phyloP scores from a whole-genome alignment of 2,329 filamentous ascomycete species.

The Sphaceloma murrayae region DNA sequence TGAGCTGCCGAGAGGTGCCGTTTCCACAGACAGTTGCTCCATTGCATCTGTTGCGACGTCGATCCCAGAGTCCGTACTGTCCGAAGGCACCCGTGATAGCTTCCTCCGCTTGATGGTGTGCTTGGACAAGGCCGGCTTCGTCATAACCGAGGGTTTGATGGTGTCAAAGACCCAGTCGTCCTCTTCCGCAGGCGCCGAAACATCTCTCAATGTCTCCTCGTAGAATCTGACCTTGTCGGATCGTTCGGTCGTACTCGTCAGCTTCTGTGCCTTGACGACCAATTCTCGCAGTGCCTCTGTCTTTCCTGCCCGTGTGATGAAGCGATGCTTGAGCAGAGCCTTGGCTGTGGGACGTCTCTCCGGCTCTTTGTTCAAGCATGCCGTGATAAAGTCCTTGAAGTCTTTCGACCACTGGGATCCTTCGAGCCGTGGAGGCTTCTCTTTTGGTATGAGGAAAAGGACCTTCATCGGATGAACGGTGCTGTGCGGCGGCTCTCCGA shows the following conservation, averaged over 20 bases:
- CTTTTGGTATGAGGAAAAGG: slow-evolving; percentile 82
- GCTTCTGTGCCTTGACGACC: slow-evolving; percentile 72
- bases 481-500: slow-evolving; percentile 80
- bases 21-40: slow-evolving; percentile 36
- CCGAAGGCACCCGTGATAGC: slow-evolving; percentile 37
- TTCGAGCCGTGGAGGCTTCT: slow-evolving; percentile 71
- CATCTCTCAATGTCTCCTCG: slow-evolving; percentile 66
- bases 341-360: slow-evolving; percentile 75
- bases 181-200: slow-evolving; percentile 50
- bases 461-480: slow-evolving; percentile 90
- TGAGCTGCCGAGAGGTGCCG: slow-evolving; percentile 33
- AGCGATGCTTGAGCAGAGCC: slow-evolving; percentile 78
- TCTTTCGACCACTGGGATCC: slow-evolving; percentile 66
- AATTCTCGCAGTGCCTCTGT: slow-evolving; percentile 81
- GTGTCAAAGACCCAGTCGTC: slow-evolving; percentile 97
- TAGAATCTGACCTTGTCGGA: slow-evolving; percentile 71
- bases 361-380: slow-evolving; percentile 86
- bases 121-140: slow-evolving; percentile 40
- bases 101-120: slow-evolving; percentile 45
- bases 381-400: slow-evolving; percentile 87
- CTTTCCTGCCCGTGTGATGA: slow-evolving; percentile 78
- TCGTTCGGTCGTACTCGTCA: slow-evolving; percentile 59
- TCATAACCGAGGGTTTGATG: slow-evolving; percentile 58
- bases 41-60: slow-evolving; percentile 31
- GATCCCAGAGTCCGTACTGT: slow-evolving; percentile 22